Conservation (phyloP, 148 eudicot genomes). For the Chenopodium formosanum region DNA sequence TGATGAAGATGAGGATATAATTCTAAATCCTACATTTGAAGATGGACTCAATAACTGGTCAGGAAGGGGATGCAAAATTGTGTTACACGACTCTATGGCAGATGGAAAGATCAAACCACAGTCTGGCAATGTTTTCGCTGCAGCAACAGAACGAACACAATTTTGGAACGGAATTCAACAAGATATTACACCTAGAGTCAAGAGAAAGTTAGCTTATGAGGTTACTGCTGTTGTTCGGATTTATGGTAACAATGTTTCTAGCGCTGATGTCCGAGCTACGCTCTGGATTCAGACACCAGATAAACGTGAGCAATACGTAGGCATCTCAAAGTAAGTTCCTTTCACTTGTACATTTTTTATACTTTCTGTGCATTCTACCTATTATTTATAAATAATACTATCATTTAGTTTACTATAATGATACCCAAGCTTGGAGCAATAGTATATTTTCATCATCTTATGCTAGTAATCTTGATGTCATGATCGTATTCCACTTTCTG, state of each 20-base stretch:
- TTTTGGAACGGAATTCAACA: constrained; percentile 96
- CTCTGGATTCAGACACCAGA: constrained; percentile 77
- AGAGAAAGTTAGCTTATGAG: constrained; percentile 77
- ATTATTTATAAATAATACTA: too few relatives aligned
- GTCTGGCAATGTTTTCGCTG: constrained; percentile 79
- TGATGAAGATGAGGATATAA: constrained; percentile 57
- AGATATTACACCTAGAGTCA: constrained; percentile 68
- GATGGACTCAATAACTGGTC: constrained; percentile 91
- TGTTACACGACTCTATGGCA: constrained; percentile 66
- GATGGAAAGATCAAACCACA: constrained; percentile 69
- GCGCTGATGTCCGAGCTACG: constrained; percentile 62
- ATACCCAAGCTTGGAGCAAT: not conserved
- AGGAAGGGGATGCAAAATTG: constrained; percentile 79
- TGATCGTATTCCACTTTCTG: not conserved
- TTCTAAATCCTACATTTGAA: constrained; percentile 77
- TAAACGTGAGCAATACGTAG: constrained; percentile 75
- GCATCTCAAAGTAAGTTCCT: constrained; percentile 63
- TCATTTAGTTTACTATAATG: not conserved
- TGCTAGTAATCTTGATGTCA: not conserved
- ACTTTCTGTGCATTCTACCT: not conserved
- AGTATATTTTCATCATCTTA: not conserved
- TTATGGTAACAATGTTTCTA: constrained; percentile 67
- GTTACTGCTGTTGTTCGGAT: constrained; percentile 67
- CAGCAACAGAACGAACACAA: constrained; percentile 70
- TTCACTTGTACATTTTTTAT: not conserved